Conservation (phyloP, 345 rosid species). For the Dimocarpus longan region DNA sequence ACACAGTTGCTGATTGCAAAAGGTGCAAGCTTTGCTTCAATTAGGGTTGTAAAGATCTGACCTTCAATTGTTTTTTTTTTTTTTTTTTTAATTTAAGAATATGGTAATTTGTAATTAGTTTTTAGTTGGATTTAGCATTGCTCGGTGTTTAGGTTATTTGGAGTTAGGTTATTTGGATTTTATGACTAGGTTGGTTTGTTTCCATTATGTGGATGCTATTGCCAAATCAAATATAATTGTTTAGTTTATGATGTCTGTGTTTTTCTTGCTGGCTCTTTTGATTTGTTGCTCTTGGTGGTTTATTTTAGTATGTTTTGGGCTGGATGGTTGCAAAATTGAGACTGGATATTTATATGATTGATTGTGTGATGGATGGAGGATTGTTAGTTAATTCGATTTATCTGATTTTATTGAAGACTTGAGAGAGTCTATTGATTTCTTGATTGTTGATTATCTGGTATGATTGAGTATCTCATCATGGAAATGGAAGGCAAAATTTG, state of each 20-base stretch:
- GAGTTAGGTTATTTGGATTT: not conserved
- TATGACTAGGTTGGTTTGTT: not conserved
- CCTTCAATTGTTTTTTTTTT: not conserved
- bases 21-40: too few relatives aligned
- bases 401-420: not conserved
- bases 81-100: not conserved
- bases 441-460: not conserved
- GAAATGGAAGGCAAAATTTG: not conserved
- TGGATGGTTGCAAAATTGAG: not conserved
- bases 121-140: not conserved
- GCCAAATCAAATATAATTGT: not conserved
- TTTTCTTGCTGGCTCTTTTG: not conserved
- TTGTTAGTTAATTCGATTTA: too few relatives aligned
- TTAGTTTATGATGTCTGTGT: not conserved
- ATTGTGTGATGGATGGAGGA: not conserved
- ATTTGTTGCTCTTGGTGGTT: not conserved
- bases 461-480: not conserved
- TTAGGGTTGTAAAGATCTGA: conserved; percentile 9
- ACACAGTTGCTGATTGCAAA: conserved; percentile 20
- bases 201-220: not conserved
- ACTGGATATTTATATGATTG: not conserved
- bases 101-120: not conserved
- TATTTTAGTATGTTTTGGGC: not conserved
- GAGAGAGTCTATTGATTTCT: not conserved
- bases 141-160: not conserved